Conservation (phyloP, 164 flowering plant genomes). For the Akebia trifoliata region DNA sequence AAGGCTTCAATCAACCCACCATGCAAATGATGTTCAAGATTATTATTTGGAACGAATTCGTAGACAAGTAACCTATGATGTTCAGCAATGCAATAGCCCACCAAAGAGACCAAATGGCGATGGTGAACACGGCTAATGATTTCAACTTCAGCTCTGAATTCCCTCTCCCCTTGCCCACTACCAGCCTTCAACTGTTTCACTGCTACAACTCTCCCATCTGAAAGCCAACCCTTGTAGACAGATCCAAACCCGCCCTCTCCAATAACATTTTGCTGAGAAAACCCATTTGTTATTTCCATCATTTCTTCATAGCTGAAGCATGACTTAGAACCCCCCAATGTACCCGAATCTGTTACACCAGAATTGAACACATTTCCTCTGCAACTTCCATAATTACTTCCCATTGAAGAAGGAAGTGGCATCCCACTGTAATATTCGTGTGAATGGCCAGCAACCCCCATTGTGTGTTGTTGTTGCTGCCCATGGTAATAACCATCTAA, state of each 20-base stretch:
- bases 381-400: constrained; percentile 28
- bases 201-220: constrained; percentile 52
- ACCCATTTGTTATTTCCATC: constrained; percentile 47
- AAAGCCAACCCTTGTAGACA: constrained; percentile 45
- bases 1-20: constrained; percentile 27
- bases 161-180: constrained; percentile 62
- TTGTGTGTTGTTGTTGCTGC: constrained; percentile 13
- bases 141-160: constrained; percentile 67
- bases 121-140: constrained; percentile 68
- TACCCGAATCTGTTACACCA: constrained; percentile 23
- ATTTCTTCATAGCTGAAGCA: constrained; percentile 48
- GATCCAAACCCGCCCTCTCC: constrained; percentile 71
- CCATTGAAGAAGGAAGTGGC: constrained; percentile 6
- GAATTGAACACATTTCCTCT: constrained; percentile 18
- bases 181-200: constrained; percentile 60
- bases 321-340: constrained; percentile 23
- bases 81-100: constrained; percentile 54
- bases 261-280: constrained; percentile 36
- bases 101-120: constrained; percentile 64
- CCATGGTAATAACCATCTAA: constrained; percentile 31
- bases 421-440: constrained; percentile 17
- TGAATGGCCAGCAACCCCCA: constrained; percentile 18
- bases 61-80: constrained; percentile 52
- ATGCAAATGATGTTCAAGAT: constrained; percentile 58
- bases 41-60: constrained; percentile 56